Percentiles rank a stretch among this genome's conserved stretches.
Evolutionary conservation across 352 stramenopile species (phyloP).

Genomic region (Globisporangium paddicum): DNA sequence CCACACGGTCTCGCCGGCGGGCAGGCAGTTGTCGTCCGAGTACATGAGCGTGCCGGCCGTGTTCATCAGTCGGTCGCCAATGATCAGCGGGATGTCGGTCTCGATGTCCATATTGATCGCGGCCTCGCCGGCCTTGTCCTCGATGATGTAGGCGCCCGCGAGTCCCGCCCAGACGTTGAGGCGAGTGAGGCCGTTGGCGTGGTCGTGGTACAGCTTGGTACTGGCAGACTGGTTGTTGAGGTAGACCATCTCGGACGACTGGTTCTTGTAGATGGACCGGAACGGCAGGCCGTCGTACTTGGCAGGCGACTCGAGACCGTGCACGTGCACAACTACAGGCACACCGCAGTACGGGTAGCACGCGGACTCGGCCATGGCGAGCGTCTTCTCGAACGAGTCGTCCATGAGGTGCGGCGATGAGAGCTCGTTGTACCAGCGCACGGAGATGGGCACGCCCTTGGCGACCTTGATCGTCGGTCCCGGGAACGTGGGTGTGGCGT

Average conservation of each 20-base stretch:
- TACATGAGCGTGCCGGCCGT: constrained; percentile 53
- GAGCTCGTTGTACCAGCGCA: constrained; percentile 54
- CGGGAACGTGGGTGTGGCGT: constrained; percentile 36
- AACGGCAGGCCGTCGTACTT: constrained; percentile 56
- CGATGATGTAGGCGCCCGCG: constrained; percentile 52
- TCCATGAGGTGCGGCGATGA: constrained; percentile 40
- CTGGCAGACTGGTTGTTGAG: constrained; percentile 65
- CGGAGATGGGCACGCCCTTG: constrained; percentile 30
- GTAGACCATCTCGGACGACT: constrained; percentile 45
- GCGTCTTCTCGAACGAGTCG: constrained; percentile 35
- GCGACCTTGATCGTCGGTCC: constrained; percentile 50
- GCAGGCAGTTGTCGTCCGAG: constrained; percentile 54
- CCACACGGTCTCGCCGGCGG: constrained; percentile 34
- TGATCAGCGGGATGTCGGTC: constrained; percentile 53
- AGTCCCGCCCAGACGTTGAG: constrained; percentile 65
- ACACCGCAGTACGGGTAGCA: constrained; percentile 71
- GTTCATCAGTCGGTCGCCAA: constrained; percentile 47
- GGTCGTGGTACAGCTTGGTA: constrained; percentile 74
- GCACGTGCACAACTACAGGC: constrained; percentile 50
- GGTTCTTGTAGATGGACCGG: constrained; percentile 64
- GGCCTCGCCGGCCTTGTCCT: constrained; percentile 42
- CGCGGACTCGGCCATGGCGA: constrained; percentile 39
- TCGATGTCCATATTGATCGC: constrained; percentile 51
- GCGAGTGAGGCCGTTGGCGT: constrained; percentile 59
- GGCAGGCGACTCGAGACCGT: constrained; percentile 60